Base-by-base conservation (phyloP, 2,329 filamentous ascomycete species). In the Bipolaris cookei region DNA sequence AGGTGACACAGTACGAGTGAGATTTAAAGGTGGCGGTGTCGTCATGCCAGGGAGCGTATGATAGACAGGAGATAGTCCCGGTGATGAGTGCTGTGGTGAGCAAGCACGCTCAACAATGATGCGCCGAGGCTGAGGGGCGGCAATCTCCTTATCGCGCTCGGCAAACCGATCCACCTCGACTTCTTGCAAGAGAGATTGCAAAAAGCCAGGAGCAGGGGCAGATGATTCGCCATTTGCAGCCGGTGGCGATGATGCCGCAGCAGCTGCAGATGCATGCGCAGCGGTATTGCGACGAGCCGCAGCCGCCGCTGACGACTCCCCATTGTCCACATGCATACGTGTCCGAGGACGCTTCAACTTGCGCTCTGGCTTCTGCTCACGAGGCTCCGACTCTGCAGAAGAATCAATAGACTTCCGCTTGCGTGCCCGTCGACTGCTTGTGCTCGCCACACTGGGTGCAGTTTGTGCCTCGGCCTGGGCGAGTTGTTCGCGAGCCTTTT, bases 331-430 rank as follows among this genome's bases (percentile, higher is more conserved):
- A 48, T 89, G 81, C 47, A 90, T 84, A 65, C 90, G 85, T 18
- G 91, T 95, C 58, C 93, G 87, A 28, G 93, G 93, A 14, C 93
- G 89, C 78, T 97, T 97, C 43, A 96, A 80, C 75, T 91, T 93
- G 48, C 93, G 87, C 74, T 95, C 88, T 0, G 90, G 90, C 32
- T 70, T 86, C 38, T 80, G 78, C 66, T 94, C 76, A 18, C 57
- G 86, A 49, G 80, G 77, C 21, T 87, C 86, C 28, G 85, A 82
- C 64, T 92, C 90, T 4, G 81, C 90, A 6, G 91, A 93, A 10
- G 85, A 84, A 11, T 89, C 90, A 1, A 84, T 81, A 3, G 92
- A 96, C 71, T 92, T 95, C 50, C 92, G 87, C 78, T 97, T 92
- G 57, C 90, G 87, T 49, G 81, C 80, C 59, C 79, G 82, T 39